Evolutionary conservation across 208 protist species (phyloP).

Genomic region (Trypanosoma mega): DNA sequence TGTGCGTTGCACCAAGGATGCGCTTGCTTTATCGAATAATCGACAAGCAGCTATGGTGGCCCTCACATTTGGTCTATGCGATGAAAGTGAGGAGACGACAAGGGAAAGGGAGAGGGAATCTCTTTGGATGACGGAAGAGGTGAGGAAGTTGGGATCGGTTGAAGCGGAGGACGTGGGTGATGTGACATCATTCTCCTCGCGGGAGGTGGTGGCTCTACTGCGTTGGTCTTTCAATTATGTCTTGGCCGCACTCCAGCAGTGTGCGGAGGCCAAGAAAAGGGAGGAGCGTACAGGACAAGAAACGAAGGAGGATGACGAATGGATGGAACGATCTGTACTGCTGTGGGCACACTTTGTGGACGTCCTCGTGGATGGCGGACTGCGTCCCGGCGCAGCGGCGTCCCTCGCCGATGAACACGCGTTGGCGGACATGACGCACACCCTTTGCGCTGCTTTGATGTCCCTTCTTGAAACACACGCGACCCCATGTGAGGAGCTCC

Average conservation of each 20-base stretch:
- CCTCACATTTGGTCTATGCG: conserved; percentile 8
- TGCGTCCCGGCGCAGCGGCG: conserved; percentile 17
- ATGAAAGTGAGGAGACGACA: neutral
- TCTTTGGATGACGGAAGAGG: neutral
- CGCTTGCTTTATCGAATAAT: conserved; percentile 14
- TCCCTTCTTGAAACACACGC: neutral
- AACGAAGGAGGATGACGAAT: neutral
- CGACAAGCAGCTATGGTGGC: neutral
- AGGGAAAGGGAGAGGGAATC: neutral
- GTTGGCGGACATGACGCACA: conserved; percentile 21
- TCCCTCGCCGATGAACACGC: conserved; percentile 13
- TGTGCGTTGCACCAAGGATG: conserved; percentile 8
- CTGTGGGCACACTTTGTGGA: conserved; percentile 11
- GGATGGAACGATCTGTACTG: neutral
- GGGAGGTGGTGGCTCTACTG: conserved; percentile 34
- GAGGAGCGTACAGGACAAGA: neutral
- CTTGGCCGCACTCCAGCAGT: conserved; percentile 5
- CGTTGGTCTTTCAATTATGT: conserved; percentile 32
- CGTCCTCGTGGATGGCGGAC: conserved; percentile 9
- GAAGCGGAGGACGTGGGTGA: neutral
- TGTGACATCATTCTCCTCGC: conserved; percentile 20
- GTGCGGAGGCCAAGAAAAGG: neutral
- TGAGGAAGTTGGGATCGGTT: neutral
- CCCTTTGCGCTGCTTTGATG: conserved; percentile 11
- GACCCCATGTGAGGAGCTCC: conserved; percentile 1